A percentile compares a stretch with the other conserved stretches of the same genome.
These are phyloP conservation scores for Boehmeria nivea DNA, from an alignment of 306 rosid genomes.

Conservation along the genomic window DNA sequence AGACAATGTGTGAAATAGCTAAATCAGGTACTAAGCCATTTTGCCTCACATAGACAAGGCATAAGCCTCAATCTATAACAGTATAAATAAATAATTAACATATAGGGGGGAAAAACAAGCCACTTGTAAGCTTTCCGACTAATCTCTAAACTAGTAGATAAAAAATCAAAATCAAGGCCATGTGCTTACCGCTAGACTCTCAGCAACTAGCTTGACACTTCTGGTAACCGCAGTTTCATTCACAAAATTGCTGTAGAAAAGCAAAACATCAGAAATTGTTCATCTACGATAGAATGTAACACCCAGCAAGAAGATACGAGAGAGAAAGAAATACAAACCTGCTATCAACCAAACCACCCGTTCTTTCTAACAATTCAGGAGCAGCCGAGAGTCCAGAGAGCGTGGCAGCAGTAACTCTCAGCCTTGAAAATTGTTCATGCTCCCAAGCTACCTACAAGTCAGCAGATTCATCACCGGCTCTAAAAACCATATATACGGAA, in stretches of 20 bases:
- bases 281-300: background rate
- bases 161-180: background rate
- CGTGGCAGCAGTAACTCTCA: slow-evolving; percentile 97
- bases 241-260: slow-evolving; percentile 59
- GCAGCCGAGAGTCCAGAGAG: slow-evolving; percentile 72
- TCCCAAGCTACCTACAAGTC: slow-evolving; percentile 98
- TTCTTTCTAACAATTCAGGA: slow-evolving; percentile 77
- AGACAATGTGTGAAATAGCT: no score
- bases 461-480: slow-evolving; percentile 37
- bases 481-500: slow-evolving; percentile 16
- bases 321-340: slow-evolving; percentile 42
- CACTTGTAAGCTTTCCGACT: no score
- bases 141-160: background rate
- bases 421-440: slow-evolving; percentile 96
- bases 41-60: background rate
- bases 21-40: no score
- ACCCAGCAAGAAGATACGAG: slow-evolving; percentile 11
- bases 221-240: slow-evolving; percentile 61
- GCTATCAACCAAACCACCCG: slow-evolving; percentile 85
- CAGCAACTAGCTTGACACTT: slow-evolving; percentile 88
- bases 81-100: no score
- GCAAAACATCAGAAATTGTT: slow-evolving; percentile 33
- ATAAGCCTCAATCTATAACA: no score
- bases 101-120: no score
- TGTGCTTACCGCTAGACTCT: slow-evolving; percentile 84